These are phyloP conservation scores for Neofusicoccum laricinum DNA, from an alignment of 2,329 filamentous ascomycete species.

Conservation along the genomic window DNA sequence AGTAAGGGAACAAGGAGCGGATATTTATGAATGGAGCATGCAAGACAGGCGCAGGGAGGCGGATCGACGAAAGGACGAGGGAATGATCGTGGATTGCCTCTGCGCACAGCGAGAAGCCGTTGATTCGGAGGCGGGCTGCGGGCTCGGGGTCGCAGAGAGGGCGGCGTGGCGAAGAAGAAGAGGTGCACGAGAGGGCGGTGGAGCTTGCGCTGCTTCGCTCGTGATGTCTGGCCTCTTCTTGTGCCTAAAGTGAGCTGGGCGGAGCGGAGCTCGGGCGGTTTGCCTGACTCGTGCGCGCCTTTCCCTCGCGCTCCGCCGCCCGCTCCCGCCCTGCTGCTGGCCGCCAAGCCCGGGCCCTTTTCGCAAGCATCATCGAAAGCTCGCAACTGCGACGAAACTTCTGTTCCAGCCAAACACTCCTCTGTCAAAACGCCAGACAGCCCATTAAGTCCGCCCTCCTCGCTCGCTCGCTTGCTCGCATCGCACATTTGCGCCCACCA, in stretches of 20 bases:
- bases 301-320: background rate
- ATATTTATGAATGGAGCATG: conserved; percentile 2
- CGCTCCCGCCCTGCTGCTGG: background rate
- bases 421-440: background rate
- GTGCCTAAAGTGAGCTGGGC: background rate
- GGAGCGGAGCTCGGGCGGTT: conserved; percentile 1
- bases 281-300: background rate
- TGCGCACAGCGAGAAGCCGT: conserved; percentile 12
- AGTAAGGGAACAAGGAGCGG: conserved; percentile 12
- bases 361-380: background rate
- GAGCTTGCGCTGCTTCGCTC: conserved; percentile 4
- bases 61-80: background rate
- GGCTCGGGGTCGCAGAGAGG: background rate
- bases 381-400: conserved; percentile 10
- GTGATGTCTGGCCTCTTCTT: conserved; percentile 17
- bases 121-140: background rate
- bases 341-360: background rate
- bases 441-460: background rate
- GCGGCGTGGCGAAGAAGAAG: background rate
- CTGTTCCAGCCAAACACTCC: background rate
- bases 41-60: background rate
- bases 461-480: background rate
- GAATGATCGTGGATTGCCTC: background rate
- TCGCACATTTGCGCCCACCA: background rate
- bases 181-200: background rate